Conservation (phyloP, 1,284 basidiomycete species). For the Ceratobasidium sp. region DNA sequence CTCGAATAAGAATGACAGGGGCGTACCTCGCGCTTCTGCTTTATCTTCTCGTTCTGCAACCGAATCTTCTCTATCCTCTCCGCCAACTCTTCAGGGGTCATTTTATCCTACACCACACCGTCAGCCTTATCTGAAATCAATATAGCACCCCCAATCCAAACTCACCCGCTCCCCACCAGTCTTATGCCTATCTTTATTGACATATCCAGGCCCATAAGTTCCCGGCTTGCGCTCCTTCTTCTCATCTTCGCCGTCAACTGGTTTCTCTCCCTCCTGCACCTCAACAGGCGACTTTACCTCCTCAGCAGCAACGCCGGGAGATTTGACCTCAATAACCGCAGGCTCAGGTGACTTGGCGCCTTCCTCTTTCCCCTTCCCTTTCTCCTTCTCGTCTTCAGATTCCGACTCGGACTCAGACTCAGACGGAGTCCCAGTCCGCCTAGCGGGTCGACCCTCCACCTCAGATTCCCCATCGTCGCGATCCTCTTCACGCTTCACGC, state of each 20-base stretch:
- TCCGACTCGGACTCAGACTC: conserved; percentile 16
- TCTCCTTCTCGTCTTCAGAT: conserved; percentile 13
- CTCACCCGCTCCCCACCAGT: conserved; percentile 36
- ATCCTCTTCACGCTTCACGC: conserved; percentile 15
- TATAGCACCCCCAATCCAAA: background rate
- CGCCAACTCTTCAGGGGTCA: conserved; percentile 76
- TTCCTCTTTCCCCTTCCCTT: conserved; percentile 19
- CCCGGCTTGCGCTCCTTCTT: conserved; percentile 34
- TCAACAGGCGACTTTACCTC: conserved; percentile 7
- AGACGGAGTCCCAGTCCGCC: conserved; percentile 38
- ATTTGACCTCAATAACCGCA: background rate
- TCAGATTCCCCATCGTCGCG: conserved; percentile 30
- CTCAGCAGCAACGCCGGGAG: conserved; percentile 8
- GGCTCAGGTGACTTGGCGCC: conserved; percentile 13
- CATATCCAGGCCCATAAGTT: conserved; percentile 27
- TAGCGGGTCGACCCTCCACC: conserved; percentile 17
- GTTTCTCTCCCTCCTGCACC: background rate
- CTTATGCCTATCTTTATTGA: conserved; percentile 42
- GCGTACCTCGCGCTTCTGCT: conserved; percentile 75
- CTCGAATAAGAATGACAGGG: conserved; percentile 36
- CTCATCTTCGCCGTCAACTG: background rate
- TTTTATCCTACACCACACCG: conserved; percentile 69
- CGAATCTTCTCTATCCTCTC: conserved; percentile 80
- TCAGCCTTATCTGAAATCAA: background rate
- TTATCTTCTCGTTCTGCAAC: conserved; percentile 85